Evolutionary conservation across 1,284 basidiomycete species (phyloP), one percentile per base, ranked within the genome.

Genomic region (Anthracocystis walkeri): DNA sequence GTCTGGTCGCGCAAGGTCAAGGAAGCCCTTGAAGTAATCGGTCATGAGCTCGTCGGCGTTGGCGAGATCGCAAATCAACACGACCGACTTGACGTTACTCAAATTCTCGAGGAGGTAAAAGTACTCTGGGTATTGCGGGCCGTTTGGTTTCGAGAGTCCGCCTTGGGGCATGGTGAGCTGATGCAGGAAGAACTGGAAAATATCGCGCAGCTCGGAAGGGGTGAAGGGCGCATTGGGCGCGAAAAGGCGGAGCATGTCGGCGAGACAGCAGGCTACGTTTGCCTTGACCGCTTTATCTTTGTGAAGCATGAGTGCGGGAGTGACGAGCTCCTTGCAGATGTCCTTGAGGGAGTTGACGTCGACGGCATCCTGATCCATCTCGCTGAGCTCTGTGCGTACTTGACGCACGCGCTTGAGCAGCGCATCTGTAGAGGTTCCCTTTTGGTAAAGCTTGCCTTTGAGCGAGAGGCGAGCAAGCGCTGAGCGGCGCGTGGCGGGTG

Each of bases 181-280:
- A 25, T 71, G 62, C 4, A 85, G 66, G 52, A 96, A 87, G 95
- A 98, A 87, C 25, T 80, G 67, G 63, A 84, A 82, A 48, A 83
- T 76, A 46, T 78, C 71, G 74, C 81, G 65, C 42, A 98, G 90
- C 85, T 98, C 93, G 51, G 89, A 87, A 53, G 91, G 90, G 4
- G 91, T 95, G 85, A 96, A 99, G 11, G 97, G 97, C 31, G 97
- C 96, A 83, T 98, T 94, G 2, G 97, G 97, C 0, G 97, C 97
- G 85, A 95, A 97, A 50, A 99, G 89, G 40, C 94, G 88, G 54
- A 99, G 90, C 65, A 98, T 88, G 85, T 99, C 95, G 2, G 95
- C 94, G 20, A 99, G 89, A 86, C 95, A 98, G 86, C 94, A 97
- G 0, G 94, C 95, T 6, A 92, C 90, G 78, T 93, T 93, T 0